Conservation (phyloP, 345 rosid genomes). For the Euphorbia peplus region DNA sequence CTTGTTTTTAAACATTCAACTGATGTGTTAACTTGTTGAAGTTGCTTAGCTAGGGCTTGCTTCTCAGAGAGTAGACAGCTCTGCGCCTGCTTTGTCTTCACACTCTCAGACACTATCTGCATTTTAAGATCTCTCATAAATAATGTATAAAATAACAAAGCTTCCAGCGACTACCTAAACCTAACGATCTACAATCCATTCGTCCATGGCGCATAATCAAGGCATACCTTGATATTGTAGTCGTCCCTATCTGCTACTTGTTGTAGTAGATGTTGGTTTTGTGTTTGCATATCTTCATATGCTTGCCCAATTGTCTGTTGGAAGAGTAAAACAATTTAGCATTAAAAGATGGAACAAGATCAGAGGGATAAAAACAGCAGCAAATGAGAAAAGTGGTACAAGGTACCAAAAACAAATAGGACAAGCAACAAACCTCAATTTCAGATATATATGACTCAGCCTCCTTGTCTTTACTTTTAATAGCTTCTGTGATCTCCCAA, state of each 20-base stretch:
- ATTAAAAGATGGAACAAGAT: constrained; percentile 2
- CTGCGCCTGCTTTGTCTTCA: constrained; percentile 78
- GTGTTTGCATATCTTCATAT: constrained; percentile 94
- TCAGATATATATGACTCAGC: constrained; percentile 86
- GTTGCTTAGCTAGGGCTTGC: constrained; percentile 66
- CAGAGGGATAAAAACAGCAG: background rate
- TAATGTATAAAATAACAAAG: background rate
- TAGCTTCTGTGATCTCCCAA: constrained; percentile 72
- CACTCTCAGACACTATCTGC: constrained; percentile 98
- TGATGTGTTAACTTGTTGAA: constrained; percentile 59
- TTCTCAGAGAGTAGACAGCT: constrained; percentile 68
- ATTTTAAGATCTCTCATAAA: constrained; percentile 5
- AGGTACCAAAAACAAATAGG: background rate
- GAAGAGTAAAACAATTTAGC: constrained; percentile 8
- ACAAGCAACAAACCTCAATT: constrained; percentile 61
- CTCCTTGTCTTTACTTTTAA: constrained; percentile 74
- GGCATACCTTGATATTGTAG: constrained; percentile 81
- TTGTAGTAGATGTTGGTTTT: constrained; percentile 80
- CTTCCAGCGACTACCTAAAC: background rate
- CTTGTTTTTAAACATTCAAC: constrained; percentile 58
- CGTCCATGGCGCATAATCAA: constrained; percentile 4
- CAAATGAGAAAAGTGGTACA: background rate
- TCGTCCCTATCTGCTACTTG: constrained; percentile 90
- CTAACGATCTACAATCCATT: background rate
- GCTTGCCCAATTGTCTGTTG: constrained; percentile 98